Percentiles rank a stretch among this genome's conserved stretches.
These are phyloP conservation scores for Quercus mongolica DNA, from an alignment of 306 rosid species.

Conservation along the genomic window DNA sequence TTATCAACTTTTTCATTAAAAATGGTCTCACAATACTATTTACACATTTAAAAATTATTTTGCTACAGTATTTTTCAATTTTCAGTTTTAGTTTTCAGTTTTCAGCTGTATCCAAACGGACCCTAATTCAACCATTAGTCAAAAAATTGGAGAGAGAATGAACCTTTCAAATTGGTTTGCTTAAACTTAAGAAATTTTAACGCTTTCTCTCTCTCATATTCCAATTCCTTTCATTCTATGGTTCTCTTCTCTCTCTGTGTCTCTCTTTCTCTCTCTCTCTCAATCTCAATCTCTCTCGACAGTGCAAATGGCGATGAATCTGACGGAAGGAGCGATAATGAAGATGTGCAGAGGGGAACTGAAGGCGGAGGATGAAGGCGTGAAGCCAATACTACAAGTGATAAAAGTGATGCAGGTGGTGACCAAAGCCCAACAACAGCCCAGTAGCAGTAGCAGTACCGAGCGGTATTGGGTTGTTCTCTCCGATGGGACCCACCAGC, in stretches of 20 bases:
- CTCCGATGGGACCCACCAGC: constrained; percentile 61
- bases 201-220: too few species aligned
- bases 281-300: background rate
- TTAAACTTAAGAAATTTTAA: too few species aligned
- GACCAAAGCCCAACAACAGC: constrained; percentile 33
- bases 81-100: too few species aligned
- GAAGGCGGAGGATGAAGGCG: constrained; percentile 11
- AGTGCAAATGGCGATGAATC: constrained; percentile 33
- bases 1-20: too few species aligned
- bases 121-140: too few species aligned
- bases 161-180: too few species aligned
- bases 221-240: constrained; percentile 25
- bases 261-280: background rate
- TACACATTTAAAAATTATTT: too few species aligned
- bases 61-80: too few species aligned
- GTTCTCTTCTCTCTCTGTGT: constrained; percentile 13
- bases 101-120: too few species aligned
- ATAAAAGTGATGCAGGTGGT: constrained; percentile 50
- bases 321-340: constrained; percentile 57
- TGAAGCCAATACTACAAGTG: constrained; percentile 66
- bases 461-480: constrained; percentile 65
- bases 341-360: constrained; percentile 36
- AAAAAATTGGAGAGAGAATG: too few species aligned
- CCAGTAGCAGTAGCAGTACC: background rate
- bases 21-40: too few species aligned